Percentiles rank a stretch among this genome's conserved stretches.
phyloP scores from a whole-genome alignment of 2,329 filamentous ascomycete species.

The Neofusicoccum parvum region DNA sequence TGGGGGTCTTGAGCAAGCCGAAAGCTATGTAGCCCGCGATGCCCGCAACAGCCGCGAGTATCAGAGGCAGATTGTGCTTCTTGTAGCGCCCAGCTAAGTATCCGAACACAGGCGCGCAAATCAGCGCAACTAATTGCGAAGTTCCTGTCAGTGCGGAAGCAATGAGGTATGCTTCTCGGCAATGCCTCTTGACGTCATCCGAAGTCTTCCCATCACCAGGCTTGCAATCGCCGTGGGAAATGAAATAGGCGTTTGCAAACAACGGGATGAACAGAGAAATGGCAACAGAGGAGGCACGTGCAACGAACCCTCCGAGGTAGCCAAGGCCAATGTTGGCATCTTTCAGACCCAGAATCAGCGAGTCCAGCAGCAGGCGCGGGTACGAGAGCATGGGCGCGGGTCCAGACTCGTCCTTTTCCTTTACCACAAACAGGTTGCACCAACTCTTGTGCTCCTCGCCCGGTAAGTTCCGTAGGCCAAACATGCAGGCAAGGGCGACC shows the following conservation, averaged over 20 bases:
- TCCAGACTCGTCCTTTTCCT: slow-evolving; percentile 20
- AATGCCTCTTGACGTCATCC: slow-evolving; percentile 78
- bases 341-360: slow-evolving; percentile 64
- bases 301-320: slow-evolving; percentile 89
- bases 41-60: slow-evolving; percentile 71
- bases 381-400: slow-evolving; percentile 58
- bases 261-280: slow-evolving; percentile 95
- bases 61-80: slow-evolving; percentile 69
- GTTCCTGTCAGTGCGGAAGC: slow-evolving; percentile 86
- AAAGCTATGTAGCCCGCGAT: slow-evolving; percentile 78
- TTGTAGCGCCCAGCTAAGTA: slow-evolving; percentile 71
- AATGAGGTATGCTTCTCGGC: slow-evolving; percentile 82
- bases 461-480: slow-evolving; percentile 69
- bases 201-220: slow-evolving; percentile 48
- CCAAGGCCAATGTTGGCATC: slow-evolving; percentile 81
- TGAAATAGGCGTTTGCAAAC: slow-evolving; percentile 89
- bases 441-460: slow-evolving; percentile 81
- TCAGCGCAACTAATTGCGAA: slow-evolving; percentile 81
- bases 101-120: slow-evolving; percentile 85
- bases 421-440: slow-evolving; percentile 43
- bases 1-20: slow-evolving; percentile 76
- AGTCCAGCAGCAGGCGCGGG: slow-evolving; percentile 43
- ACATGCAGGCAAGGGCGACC: slow-evolving; percentile 73
- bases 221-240: slow-evolving; percentile 73
- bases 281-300: slow-evolving; percentile 88